Conservation (phyloP, 192 early-diverging fungal species). For the Rhizophagus prolifer region DNA sequence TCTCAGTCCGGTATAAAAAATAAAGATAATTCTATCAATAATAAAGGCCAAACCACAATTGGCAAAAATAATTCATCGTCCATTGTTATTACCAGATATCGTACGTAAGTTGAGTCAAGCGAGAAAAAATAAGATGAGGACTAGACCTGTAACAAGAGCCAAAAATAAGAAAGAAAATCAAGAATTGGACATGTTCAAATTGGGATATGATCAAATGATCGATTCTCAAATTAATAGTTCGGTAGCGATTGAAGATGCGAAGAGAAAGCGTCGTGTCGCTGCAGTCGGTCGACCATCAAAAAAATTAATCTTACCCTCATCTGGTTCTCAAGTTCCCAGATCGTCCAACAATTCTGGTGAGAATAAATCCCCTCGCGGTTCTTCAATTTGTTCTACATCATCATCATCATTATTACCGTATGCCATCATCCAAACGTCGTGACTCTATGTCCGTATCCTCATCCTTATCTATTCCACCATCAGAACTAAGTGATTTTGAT, state of each 20-base stretch:
- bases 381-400: background rate
- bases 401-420: slow-evolving; percentile 1
- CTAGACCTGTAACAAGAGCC: slow-evolving; percentile 15
- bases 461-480: slow-evolving; percentile 8
- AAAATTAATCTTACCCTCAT: background rate
- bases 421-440: background rate
- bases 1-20: background rate
- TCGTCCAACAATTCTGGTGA: background rate
- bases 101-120: background rate
- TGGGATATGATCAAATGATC: background rate
- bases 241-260: background rate
- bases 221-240: background rate
- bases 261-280: background rate
- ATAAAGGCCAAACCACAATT: too few relatives aligned
- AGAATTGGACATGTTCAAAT: slow-evolving; percentile 5
- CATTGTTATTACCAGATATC: slow-evolving; percentile 16
- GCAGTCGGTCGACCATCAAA: background rate
- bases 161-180: slow-evolving; percentile 20
- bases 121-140: slow-evolving; percentile 8
- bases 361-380: slow-evolving; percentile 2
- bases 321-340: background rate
- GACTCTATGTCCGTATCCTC: slow-evolving; percentile 21
- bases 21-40: background rate
- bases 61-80: slow-evolving; percentile 25
- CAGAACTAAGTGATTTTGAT: slow-evolving; percentile 25